A percentile compares a stretch with the other conserved stretches of the same genome.
These are phyloP conservation scores for Panus rudis DNA, from an alignment of 768 basidiomycete genomes.

Conservation along the genomic window DNA sequence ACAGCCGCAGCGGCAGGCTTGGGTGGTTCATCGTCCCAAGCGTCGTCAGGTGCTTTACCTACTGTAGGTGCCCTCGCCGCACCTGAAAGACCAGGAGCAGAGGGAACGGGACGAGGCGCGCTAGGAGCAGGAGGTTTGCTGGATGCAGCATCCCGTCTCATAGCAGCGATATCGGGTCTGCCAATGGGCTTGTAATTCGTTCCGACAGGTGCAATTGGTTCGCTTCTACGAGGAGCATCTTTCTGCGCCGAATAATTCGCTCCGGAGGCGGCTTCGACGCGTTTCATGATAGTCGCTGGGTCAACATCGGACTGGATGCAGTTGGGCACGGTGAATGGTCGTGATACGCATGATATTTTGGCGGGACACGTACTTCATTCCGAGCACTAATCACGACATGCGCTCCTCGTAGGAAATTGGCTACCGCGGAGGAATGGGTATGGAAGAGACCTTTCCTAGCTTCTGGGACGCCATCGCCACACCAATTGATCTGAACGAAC, in stretches of 20 bases:
- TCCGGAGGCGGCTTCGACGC: conserved; percentile 86
- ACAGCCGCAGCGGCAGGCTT: conserved; percentile 24
- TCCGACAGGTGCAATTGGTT: conserved; percentile 79
- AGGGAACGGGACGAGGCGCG: conserved; percentile 42
- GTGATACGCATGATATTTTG: background rate
- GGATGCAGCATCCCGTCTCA: conserved; percentile 27
- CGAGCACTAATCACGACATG: conserved; percentile 85
- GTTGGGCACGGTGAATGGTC: background rate
- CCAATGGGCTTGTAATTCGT: conserved; percentile 73
- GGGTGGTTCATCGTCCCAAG: conserved; percentile 53
- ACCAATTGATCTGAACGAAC: conserved; percentile 96
- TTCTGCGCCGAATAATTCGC: conserved; percentile 83
- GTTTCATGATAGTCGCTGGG: conserved; percentile 73
- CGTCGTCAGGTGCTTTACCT: conserved; percentile 38
- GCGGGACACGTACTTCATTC: conserved; percentile 57
- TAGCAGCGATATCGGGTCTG: conserved; percentile 57
- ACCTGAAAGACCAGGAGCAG: conserved; percentile 24
- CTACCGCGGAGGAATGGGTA: conserved; percentile 75
- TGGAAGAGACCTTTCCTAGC: conserved; percentile 89
- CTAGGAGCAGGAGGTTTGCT: conserved; percentile 30
- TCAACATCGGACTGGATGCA: conserved; percentile 66
- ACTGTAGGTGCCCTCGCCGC: conserved; percentile 18
- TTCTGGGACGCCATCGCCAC: conserved; percentile 93
- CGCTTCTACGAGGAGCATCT: conserved; percentile 62
- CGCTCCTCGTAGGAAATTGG: conserved; percentile 71